Base-by-base conservation (phyloP, 306 rosid species). In the Dicorynia guianensis region DNA sequence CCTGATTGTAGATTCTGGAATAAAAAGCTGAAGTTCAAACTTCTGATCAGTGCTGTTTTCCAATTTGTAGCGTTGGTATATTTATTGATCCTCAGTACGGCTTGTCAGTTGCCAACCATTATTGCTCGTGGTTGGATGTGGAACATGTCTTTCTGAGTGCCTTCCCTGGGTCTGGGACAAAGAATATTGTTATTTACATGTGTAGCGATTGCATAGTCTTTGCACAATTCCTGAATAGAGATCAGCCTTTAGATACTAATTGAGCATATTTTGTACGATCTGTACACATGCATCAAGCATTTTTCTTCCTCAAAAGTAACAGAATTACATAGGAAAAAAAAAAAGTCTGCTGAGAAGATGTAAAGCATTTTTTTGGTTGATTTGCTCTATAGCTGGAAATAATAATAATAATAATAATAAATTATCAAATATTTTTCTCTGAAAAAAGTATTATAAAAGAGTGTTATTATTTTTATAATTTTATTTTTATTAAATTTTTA, bases 1-100 rank as follows among this genome's bases (percentile, higher is more conserved):
- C 75, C 79, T 52, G 20, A 74, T 58, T 82, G 58, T 69, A 61
- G 47, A 53, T 75, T 86, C 76, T 69, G 40, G 67, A 74, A 44
- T 67, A 49, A 57, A 55, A 64, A 36, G 8, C 68, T 72, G 44
- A 69, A 71, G 63, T 71, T 76, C 56, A 11, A 73, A 48, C 33
- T 74, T 65, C 17, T 48, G 11, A 17, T 75, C 61, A 54, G n/a
- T 75, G 77, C 49, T 55, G 71, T 61, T 71, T 74, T 70, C 40
- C 77, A 10, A 60, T 75, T 58, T 76, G 72, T 73, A 78, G 79
- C 34, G 34, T 30, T 6, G 0, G 18, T 43, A 15, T 14, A 4
- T n/a, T 1, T 30, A 13, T 46, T 12, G 12, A 33, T 72, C 44
- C 18, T 56, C 40, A 7, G 4, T 19, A 36, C 50, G 46, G 11